phyloP scores from a whole-genome alignment of 257 asterid genomes.

The Cruciata laevipes region DNA sequence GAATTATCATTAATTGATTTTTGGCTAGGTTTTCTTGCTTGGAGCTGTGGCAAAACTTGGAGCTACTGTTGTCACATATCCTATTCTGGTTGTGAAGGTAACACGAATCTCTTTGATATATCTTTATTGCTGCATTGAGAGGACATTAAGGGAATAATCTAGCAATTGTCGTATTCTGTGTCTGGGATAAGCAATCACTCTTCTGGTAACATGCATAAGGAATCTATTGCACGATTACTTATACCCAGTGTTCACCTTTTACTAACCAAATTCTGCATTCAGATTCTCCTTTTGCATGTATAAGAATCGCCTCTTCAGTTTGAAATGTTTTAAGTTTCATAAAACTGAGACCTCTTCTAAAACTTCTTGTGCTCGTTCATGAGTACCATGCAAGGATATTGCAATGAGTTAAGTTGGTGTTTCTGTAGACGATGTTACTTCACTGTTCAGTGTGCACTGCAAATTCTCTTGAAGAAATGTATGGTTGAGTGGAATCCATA shows the following conservation, averaged over 20 bases:
- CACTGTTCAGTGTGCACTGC: not conserved
- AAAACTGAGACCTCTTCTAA: not conserved
- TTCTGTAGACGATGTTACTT: not conserved
- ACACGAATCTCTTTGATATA: not conserved
- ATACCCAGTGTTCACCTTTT: too few species aligned
- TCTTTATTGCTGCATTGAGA: not conserved
- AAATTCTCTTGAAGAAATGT: not conserved
- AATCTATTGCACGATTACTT: not conserved
- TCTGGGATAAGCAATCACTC: not conserved
- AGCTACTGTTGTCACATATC: slow-evolving; percentile 93
- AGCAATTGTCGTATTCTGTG: not conserved
- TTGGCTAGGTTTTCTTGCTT: slow-evolving; percentile 68
- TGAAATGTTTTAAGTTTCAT: not conserved
- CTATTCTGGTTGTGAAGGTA: slow-evolving; percentile 94
- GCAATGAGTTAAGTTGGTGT: not conserved
- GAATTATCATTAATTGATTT: not conserved
- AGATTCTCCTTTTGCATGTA: too few species aligned
- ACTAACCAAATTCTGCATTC: too few species aligned
- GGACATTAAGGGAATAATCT: not conserved
- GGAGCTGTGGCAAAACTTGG: slow-evolving; percentile 99
- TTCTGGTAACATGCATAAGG: not conserved
- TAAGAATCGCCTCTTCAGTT: not conserved
- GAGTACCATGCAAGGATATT: not conserved
- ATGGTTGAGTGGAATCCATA: too few species aligned
- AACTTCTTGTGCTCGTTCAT: not conserved